Conservation (phyloP, 768 basidiomycete genomes). For the Hericium alpestre region DNA sequence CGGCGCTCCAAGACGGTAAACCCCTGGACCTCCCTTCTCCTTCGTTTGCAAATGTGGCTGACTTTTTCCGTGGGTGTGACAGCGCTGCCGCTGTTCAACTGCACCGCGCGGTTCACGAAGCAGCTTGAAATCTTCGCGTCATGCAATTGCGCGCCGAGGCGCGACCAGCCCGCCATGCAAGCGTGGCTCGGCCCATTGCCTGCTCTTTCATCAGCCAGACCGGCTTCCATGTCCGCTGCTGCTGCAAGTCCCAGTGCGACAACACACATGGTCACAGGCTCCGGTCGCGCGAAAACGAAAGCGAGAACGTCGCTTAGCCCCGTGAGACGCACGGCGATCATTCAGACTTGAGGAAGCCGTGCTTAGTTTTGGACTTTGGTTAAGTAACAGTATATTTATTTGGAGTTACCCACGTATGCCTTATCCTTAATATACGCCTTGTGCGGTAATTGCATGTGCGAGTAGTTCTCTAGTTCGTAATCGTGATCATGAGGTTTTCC, state of each 20-base stretch:
- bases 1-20: constrained; percentile 33
- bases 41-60: neutral
- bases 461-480: too few species aligned
- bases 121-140: constrained; percentile 35
- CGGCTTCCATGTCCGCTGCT: neutral
- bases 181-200: neutral
- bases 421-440: too few species aligned
- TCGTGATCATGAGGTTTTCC: too few species aligned
- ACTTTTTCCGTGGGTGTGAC: neutral
- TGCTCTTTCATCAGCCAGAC: neutral
- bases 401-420: too few species aligned
- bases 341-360: too few species aligned
- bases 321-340: too few species aligned
- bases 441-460: too few species aligned
- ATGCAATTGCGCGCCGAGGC: neutral
- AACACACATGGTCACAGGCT: neutral
- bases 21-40: neutral
- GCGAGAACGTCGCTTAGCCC: too few species aligned
- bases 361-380: too few species aligned
- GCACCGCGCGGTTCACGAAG: constrained; percentile 34
- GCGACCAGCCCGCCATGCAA: neutral
- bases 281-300: neutral
- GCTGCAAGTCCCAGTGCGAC: neutral
- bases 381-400: too few species aligned
- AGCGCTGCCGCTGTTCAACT: constrained; percentile 48